These are phyloP conservation scores for Trypanosoma grayi DNA, from an alignment of 208 protist genomes.

Conservation along the genomic window DNA sequence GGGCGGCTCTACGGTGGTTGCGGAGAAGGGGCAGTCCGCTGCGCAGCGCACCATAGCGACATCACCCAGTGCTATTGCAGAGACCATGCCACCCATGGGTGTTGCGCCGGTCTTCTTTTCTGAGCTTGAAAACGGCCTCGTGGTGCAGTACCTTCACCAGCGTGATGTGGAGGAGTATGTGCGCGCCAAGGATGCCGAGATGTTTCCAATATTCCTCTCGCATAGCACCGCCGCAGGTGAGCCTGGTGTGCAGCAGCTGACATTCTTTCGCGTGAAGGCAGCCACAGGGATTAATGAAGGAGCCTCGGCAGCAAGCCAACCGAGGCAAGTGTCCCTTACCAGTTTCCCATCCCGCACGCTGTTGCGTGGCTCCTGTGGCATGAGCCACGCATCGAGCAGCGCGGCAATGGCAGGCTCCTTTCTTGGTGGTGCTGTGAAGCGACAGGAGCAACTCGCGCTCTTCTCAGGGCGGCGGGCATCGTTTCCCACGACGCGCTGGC, in stretches of 20 bases:
- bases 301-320: not conserved
- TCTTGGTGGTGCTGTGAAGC: constrained; percentile 15
- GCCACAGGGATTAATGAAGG: constrained; percentile 1
- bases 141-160: constrained; percentile 54
- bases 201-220: constrained; percentile 39
- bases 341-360: not conserved
- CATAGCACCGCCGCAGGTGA: constrained; percentile 45
- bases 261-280: constrained; percentile 36
- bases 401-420: constrained; percentile 8
- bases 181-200: constrained; percentile 24
- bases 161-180: constrained; percentile 39
- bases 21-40: not conserved
- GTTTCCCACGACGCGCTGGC: constrained; percentile 43
- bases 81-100: not conserved
- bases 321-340: not conserved
- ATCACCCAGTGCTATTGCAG: not conserved
- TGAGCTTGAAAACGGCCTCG: constrained; percentile 50
- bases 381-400: not conserved
- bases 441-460: constrained; percentile 5
- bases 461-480: constrained; percentile 10
- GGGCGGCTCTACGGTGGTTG: not conserved
- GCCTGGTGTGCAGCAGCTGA: constrained; percentile 51
- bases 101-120: constrained; percentile 58
- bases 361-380: not conserved
- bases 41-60: not conserved